Base-by-base conservation (phyloP, 202 grass and related monocot genomes). In the Brachypodium distachyon region DNA sequence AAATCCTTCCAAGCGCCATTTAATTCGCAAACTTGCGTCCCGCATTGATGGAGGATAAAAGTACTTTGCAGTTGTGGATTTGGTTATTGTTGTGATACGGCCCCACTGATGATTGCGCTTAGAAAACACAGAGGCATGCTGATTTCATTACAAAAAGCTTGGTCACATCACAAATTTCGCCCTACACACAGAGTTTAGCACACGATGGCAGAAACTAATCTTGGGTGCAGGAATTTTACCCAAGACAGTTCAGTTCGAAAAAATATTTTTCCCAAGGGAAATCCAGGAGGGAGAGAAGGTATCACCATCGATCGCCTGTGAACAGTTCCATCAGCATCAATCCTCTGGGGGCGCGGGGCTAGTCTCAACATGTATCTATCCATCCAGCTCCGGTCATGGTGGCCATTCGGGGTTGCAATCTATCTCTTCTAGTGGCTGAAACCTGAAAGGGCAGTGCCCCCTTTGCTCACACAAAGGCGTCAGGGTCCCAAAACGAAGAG, bases 401-500 rank as follows among this genome's bases (percentile, higher is more conserved):
- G 58, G 26, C 41, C 53, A 88, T 64, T 63, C 34, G 43, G 44
- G 76, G 68, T 70, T 70, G 67, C 36, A 50, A 50, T 50, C 31
- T 74, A 79, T 75, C 53, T 83, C 43, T 64, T 81, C 59, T 61
- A 57, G 81, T 74, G 66, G 63, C 46, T 77, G 72, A 77, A 81
- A 86, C 57, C 46, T 77, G 72, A 77, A 81, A 86, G 79, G 86
- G 57, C 61, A 52, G 76, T 74, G 76, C 29, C 70, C 81, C 80
- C 60, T 80, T 61, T 48, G 53, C 52, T 54, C 76, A 75, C 80
- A 62, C 61, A 70, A 75, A 73, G n/a, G 25, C 21, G 44, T 4
- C 29, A 73, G 52, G 82, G 83, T 37, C 67, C 83, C 83, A 70
- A 57, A 70, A 57, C 1, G 2, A 29, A 12, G 75, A 85, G 68